A percentile compares a stretch with the other conserved stretches of the same genome.
Conservation (phyloP, 2,329 filamentous ascomycete species). For the Alternaria novae-zelandiae region DNA sequence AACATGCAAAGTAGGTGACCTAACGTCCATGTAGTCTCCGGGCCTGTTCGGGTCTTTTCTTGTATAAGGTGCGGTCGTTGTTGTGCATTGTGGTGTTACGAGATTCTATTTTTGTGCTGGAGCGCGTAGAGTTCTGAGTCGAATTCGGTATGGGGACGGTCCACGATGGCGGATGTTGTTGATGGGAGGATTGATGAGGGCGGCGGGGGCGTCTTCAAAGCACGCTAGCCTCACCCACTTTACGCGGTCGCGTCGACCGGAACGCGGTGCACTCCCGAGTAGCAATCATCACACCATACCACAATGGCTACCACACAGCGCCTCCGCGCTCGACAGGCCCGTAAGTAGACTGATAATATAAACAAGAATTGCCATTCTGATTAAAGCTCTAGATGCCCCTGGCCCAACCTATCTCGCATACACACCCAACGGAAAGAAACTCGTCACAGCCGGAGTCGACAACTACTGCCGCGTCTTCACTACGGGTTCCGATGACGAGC, state of each 20-base stretch:
- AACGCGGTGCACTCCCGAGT: constrained; percentile 7
- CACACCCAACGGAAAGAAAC: constrained; percentile 82
- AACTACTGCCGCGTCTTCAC: constrained; percentile 93
- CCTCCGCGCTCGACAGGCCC: constrained; percentile 42
- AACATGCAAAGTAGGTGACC: neutral
- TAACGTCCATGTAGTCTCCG: neutral
- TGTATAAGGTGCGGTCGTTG: neutral
- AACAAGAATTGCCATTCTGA: constrained; percentile 6
- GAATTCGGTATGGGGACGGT: neutral
- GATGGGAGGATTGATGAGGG: neutral
- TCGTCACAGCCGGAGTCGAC: constrained; percentile 92
- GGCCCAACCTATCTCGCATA: constrained; percentile 88
- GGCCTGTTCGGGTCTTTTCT: neutral
- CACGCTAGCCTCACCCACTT: constrained; percentile 13
- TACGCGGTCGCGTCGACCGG: constrained; percentile 13
- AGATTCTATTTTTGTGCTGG: neutral
- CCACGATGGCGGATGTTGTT: neutral
- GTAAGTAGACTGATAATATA: constrained; percentile 11
- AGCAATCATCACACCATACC: constrained; percentile 5
- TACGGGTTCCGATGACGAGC: constrained; percentile 90
- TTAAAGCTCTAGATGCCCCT: constrained; percentile 67
- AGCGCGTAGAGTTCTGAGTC: neutral
- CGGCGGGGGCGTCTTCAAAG: constrained; percentile 6
- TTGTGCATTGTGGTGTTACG: neutral
- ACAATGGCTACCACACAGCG: constrained; percentile 21